Evolutionary conservation across 1,139 yeast genomes (phyloP), one percentile per base, ranked within the genome.

Genomic region (Casaregolazyma lundiana): DNA sequence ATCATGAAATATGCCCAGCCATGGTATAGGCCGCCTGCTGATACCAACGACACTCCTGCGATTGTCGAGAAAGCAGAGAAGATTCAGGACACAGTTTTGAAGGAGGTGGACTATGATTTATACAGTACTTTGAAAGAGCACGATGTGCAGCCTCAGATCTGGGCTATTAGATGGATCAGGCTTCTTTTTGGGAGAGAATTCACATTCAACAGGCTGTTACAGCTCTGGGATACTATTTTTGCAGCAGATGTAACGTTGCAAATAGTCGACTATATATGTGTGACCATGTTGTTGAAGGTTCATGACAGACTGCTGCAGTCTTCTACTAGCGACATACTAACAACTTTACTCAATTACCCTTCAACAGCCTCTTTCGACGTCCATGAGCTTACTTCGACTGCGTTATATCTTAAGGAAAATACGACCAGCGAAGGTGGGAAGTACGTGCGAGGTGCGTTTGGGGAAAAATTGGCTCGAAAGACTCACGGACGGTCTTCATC

Each of bases 91-190:
- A 55, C 66, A 61, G 57, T 62, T 64, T 46, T 68, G 54, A 50
- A 62, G 52, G 42, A 75, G 61, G 60, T 59, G 11, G 73, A 69
- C 48, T 65, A 67, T 1, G 61, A 56, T 29, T 50, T 69, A n/a
- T 60, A 59, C 35, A 45, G 50, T 3, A 50, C 56, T 34, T 54
- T 76, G 18, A 68, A 69, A 29, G 70, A 71, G 48, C 63, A 77
- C 38, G 70, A 67, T 45, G 62, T 79, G 4, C 84, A 80, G 54
- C 75, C 81, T 3, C 83, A 77, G 57, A 66, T 80, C 37, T 80
- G 84, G 84, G 76, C 78, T 11, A 76, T 80, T 21, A 60, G 82
- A 40, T 80, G 77, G 67, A 66, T 77, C 21, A 64, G 84, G 15
- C 62, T 80, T 35, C 51, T 80, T 26, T 67, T 80, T 44, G 67